Evolutionary conservation across 345 rosid species (phyloP).

Genomic region (Bruguiera sexangula): DNA sequence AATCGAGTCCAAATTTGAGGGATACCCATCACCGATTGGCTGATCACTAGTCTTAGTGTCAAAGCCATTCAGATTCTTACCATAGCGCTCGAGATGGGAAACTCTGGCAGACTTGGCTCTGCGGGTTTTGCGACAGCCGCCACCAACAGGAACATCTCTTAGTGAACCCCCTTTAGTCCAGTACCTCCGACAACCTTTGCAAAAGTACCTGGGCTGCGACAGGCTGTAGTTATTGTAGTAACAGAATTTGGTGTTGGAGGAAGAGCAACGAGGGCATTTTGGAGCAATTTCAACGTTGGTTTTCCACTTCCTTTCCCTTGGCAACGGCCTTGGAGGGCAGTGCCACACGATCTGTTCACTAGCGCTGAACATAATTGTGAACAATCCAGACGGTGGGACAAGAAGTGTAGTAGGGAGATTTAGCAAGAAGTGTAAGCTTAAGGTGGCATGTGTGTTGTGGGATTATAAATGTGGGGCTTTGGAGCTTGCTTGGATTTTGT

Average conservation of each 20-base stretch:
- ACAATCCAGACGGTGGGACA: not conserved
- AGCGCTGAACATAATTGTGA: slow-evolving; percentile 21
- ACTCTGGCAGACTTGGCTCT: slow-evolving; percentile 40
- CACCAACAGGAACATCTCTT: slow-evolving; percentile 80
- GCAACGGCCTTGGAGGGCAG: slow-evolving; percentile 17
- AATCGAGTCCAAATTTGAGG: slow-evolving; percentile 5
- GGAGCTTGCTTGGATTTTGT: not conserved
- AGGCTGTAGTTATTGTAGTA: slow-evolving; percentile 92
- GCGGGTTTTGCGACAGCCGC: slow-evolving; percentile 77
- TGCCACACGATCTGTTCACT: slow-evolving; percentile 18
- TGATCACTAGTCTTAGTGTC: slow-evolving; percentile 14
- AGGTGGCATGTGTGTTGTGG: slow-evolving; percentile 40
- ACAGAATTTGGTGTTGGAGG: slow-evolving; percentile 84
- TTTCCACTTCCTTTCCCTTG: slow-evolving; percentile 32
- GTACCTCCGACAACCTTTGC: slow-evolving; percentile 77
- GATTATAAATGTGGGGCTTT: slow-evolving; percentile 20
- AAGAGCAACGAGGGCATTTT: slow-evolving; percentile 82
- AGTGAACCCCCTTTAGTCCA: slow-evolving; percentile 94
- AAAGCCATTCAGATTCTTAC: slow-evolving; percentile 20
- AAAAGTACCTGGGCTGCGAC: slow-evolving; percentile 85
- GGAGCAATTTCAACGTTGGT: slow-evolving; percentile 52
- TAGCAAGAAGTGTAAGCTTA: too few relatives aligned
- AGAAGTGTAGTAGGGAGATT: too few relatives aligned
- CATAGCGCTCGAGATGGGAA: slow-evolving; percentile 17
- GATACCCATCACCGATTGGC: slow-evolving; percentile 9